These are phyloP conservation scores for Candida tetrigidarum DNA, from an alignment of 1,139 yeast species.

Conservation along the genomic window DNA sequence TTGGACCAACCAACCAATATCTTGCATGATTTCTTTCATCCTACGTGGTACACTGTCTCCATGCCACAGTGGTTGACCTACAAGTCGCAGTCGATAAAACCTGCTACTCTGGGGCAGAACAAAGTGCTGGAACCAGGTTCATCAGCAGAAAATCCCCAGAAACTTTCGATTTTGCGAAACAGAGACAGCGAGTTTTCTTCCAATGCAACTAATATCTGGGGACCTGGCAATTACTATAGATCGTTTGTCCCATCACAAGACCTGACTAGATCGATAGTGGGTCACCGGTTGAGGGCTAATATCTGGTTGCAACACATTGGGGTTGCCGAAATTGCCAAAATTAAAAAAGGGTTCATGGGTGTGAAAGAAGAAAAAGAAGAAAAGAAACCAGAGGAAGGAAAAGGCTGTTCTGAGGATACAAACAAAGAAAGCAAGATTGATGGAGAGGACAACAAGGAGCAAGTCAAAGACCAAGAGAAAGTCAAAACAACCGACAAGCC, in stretches of 20 bases:
- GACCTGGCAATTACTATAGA: constrained; percentile 51
- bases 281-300: constrained; percentile 63
- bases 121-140: constrained; percentile 5
- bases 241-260: constrained; percentile 84
- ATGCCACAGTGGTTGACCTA: constrained; percentile 82
- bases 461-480: too few species aligned
- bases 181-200: constrained; percentile 17
- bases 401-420: too few species aligned
- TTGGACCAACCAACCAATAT: constrained; percentile 74
- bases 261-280: constrained; percentile 69
- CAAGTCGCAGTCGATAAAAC: constrained; percentile 33
- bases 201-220: constrained; percentile 18
- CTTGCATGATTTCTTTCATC: constrained; percentile 75
- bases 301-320: constrained; percentile 86
- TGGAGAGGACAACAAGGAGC: too few species aligned
- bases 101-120: constrained; percentile 28
- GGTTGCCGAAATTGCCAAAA: constrained; percentile 47
- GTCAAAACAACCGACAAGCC: too few species aligned
- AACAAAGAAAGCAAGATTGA: too few species aligned
- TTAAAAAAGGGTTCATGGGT: constrained; percentile 31
- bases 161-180: constrained; percentile 17
- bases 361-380: constrained; percentile 15
- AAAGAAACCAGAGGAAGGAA: constrained; percentile 14
- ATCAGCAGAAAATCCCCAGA: constrained; percentile 4
- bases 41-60: constrained; percentile 84